Evolutionary conservation across 192 early-diverging fungal genomes (phyloP).

Genomic region (Fimicolochytrium jonesii): DNA sequence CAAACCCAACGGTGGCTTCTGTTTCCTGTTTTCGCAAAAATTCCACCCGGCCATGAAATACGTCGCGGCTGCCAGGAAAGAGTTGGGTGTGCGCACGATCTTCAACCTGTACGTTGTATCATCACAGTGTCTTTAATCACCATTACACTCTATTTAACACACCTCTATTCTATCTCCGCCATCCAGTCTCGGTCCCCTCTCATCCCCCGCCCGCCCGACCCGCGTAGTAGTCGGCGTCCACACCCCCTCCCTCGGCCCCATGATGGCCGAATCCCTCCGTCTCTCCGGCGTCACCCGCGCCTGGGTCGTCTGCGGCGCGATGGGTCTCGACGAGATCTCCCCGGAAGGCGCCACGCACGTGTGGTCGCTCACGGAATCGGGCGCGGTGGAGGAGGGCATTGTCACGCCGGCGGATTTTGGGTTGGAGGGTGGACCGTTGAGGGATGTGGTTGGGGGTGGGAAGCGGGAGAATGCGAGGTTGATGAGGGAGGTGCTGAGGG

Average conservation of each 20-base stretch:
- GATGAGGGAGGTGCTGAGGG: conserved; percentile 65
- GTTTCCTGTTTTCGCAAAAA: conserved; percentile 87
- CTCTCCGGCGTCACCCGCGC: conserved; percentile 74
- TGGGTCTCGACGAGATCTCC: conserved; percentile 90
- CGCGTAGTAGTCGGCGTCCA: conserved; percentile 89
- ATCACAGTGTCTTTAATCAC: too few species aligned
- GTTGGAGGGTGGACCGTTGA: conserved; percentile 68
- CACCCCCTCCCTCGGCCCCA: conserved; percentile 64
- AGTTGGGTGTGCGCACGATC: conserved; percentile 88
- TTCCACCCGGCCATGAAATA: conserved; percentile 90
- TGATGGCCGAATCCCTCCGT: conserved; percentile 80
- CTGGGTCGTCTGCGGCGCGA: conserved; percentile 87
- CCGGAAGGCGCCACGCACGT: conserved; percentile 84
- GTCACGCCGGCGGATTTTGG: conserved; percentile 87
- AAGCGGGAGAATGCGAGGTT: conserved; percentile 78
- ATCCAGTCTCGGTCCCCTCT: conserved; percentile 75
- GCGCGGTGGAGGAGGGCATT: conserved; percentile 57
- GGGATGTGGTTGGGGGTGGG: conserved; percentile 65
- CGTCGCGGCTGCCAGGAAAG: conserved; percentile 67
- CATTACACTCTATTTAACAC: too few species aligned
- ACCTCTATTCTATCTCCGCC: neutral
- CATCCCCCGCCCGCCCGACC: conserved; percentile 80
- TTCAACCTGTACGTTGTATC: conserved; percentile 86
- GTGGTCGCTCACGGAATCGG: conserved; percentile 70
- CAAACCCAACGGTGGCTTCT: conserved; percentile 59